Percentiles rank a stretch among this genome's conserved stretches.
Evolutionary conservation across 805 yeast genomes (phyloP).

Genomic region (Scheffersomyces amazonensis): DNA sequence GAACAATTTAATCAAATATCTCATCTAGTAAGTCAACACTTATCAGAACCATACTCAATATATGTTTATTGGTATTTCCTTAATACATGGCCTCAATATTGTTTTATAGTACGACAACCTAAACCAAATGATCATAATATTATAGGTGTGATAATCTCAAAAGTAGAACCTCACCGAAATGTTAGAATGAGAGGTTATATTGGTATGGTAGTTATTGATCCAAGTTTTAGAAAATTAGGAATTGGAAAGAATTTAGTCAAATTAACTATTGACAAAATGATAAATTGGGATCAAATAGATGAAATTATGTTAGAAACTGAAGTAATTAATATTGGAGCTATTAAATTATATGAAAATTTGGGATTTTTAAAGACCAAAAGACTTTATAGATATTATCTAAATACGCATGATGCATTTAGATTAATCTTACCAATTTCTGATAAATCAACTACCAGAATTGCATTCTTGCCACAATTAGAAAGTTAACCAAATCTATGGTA

Average conservation of each 20-base stretch:
- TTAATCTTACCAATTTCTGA: slow-evolving; percentile 77
- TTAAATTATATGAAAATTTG: slow-evolving; percentile 65
- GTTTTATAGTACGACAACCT: slow-evolving; percentile 56
- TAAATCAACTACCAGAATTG: slow-evolving; percentile 45
- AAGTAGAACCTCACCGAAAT: slow-evolving; percentile 72
- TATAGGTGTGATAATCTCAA: slow-evolving; percentile 85
- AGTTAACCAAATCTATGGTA: neutral
- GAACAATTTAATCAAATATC: slow-evolving; percentile 50
- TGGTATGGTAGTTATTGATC: slow-evolving; percentile 91
- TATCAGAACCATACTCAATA: slow-evolving; percentile 92
- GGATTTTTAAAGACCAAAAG: slow-evolving; percentile 77
- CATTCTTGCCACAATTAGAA: slow-evolving; percentile 36
- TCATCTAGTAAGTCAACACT: slow-evolving; percentile 62
- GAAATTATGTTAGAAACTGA: slow-evolving; percentile 95
- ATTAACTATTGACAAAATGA: slow-evolving; percentile 63
- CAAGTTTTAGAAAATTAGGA: slow-evolving; percentile 69
- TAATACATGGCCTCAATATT: slow-evolving; percentile 86
- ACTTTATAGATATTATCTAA: slow-evolving; percentile 81
- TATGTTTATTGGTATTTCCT: slow-evolving; percentile 90
- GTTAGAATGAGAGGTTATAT: slow-evolving; percentile 84
- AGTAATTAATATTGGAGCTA: slow-evolving; percentile 71
- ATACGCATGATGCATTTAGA: slow-evolving; percentile 90
- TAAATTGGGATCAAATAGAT: slow-evolving; percentile 60
- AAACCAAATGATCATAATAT: slow-evolving; percentile 26
- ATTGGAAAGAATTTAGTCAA: slow-evolving; percentile 75